These are phyloP conservation scores for Malus sieversii DNA, from an alignment of 306 rosid species.

Conservation along the genomic window DNA sequence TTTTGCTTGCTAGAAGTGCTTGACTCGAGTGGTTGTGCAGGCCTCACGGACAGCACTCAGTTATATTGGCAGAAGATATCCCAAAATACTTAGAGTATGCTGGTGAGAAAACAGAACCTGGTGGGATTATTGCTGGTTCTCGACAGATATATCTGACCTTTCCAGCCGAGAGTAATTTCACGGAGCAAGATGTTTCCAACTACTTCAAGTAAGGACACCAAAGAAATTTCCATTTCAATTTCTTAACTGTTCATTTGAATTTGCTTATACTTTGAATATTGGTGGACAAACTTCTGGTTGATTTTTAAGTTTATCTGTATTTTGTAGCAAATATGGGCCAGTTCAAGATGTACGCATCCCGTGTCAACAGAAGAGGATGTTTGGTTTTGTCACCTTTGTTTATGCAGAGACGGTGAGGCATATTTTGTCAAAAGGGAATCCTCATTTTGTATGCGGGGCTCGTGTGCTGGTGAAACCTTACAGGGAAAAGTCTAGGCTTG, in stretches of 20 bases:
- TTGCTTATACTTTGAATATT: not conserved
- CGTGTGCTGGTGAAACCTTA: constrained; percentile 48
- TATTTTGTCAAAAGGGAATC: constrained; percentile 34
- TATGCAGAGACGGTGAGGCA: constrained; percentile 36
- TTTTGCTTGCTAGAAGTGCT: not conserved
- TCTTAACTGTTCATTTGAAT: not conserved
- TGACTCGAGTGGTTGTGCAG: constrained; percentile 15
- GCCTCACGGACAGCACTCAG: constrained; percentile 47
- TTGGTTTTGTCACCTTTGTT: constrained; percentile 45
- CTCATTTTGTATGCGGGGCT: constrained; percentile 39
- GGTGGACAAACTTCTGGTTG: not conserved
- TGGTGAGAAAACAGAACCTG: constrained; percentile 29
- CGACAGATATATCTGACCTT: constrained; percentile 46
- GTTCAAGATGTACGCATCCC: constrained; percentile 51
- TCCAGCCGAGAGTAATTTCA: constrained; percentile 41
- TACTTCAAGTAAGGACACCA: constrained; percentile 31
- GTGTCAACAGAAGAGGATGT: constrained; percentile 46
- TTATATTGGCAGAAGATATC: constrained; percentile 37
- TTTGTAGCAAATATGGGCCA: constrained; percentile 41
- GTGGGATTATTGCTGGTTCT: constrained; percentile 27
- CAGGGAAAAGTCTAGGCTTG: constrained; percentile 34
- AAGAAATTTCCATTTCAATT: too few species aligned
- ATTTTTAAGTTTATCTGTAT: not conserved
- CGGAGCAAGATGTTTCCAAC: constrained; percentile 41
- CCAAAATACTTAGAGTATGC: constrained; percentile 22